Percentiles rank a stretch among this genome's conserved stretches.
Conservation (phyloP, 352 stramenopile species). For the Pythium plurisporium region DNA sequence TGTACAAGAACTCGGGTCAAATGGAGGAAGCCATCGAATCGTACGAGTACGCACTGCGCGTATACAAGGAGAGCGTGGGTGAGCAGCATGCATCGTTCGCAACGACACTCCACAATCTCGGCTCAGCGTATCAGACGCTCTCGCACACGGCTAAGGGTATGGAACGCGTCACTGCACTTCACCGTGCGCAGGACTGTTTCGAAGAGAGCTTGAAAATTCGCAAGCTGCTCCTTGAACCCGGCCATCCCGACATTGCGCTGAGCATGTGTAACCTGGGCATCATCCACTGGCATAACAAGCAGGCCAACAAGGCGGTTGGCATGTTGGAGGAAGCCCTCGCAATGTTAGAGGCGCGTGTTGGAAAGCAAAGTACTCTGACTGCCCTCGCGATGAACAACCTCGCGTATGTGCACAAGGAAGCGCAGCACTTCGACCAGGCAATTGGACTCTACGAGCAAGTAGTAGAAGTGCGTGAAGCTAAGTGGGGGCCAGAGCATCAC, state of each 20-base stretch:
- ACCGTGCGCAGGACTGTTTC: slow-evolving; percentile 73
- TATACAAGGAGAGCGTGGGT: slow-evolving; percentile 77
- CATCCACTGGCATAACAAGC: slow-evolving; percentile 81
- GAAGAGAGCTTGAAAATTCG: slow-evolving; percentile 78
- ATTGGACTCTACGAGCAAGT: slow-evolving; percentile 67
- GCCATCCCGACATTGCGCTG: slow-evolving; percentile 73
- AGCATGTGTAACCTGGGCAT: slow-evolving; percentile 82
- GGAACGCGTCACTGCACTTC: slow-evolving; percentile 57
- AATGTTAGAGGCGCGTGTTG: slow-evolving; percentile 59
- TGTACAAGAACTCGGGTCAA: slow-evolving; percentile 84
- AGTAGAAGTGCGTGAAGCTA: slow-evolving; percentile 50
- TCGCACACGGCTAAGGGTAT: slow-evolving; percentile 56
- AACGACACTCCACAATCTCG: slow-evolving; percentile 81
- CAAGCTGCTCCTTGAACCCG: slow-evolving; percentile 55
- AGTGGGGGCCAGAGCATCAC: slow-evolving; percentile 62
- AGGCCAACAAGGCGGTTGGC: slow-evolving; percentile 57
- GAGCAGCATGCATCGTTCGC: slow-evolving; percentile 81
- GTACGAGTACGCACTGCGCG: slow-evolving; percentile 76
- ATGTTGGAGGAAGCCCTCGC: slow-evolving; percentile 56
- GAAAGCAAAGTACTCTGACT: slow-evolving; percentile 50
- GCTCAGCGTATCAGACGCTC: slow-evolving; percentile 63
- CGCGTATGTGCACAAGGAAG: slow-evolving; percentile 75
- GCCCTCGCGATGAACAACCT: slow-evolving; percentile 83
- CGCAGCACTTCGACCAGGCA: slow-evolving; percentile 58
- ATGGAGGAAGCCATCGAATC: slow-evolving; percentile 70